Evolutionary conservation across 1,139 yeast species (phyloP), one percentile per base, ranked within the genome.

Genomic region (Petasospora rhodanensis): DNA sequence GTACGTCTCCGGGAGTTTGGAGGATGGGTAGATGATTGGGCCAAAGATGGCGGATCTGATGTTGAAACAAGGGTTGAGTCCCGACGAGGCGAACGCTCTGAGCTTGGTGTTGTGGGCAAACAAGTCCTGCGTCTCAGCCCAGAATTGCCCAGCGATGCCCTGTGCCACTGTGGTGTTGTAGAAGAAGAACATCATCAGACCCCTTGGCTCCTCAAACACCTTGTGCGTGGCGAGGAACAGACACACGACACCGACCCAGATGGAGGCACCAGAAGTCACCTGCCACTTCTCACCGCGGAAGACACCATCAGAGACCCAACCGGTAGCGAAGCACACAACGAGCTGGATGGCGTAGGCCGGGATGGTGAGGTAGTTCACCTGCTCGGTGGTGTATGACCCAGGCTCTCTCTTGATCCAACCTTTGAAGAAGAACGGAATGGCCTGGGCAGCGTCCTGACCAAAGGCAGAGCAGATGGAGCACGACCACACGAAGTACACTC

Each of bases 301-400:
- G 20, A 34, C 8, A n/a, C 17, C 25, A 23, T 71, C 76, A 7
- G 73, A 58, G 4, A 63, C 28, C 55, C 63, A 62, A 4, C 76
- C 66, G 3, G 66, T 22, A 28, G 28, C 25, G n/a, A 75, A 46
- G 54, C 74, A 53, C 2, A 61, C 45, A 14, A 66, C 40, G 17
- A 71, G 63, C 24, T 58, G 59, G 14, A 70, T 28, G 4, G 68
- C 56, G 28, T 61, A 58, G 29, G 62, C 55, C 3, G 80, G 80
- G 26, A 74, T 72, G 16, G 70, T 61, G 31, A 74, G 58, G 29
- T 71, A 53, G 50, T 74, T 74, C 49, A 75, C 58, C 25, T 69
- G 61, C 2, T 61, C 55, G 12, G 74, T 58, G 0, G 73, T 47
- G 46, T 74, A 74, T 52, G 2, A 67, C 62, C 79, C 79, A 23